Conservation (phyloP, 2,329 filamentous ascomycete genomes). For the Ceratocystis albifundus region DNA sequence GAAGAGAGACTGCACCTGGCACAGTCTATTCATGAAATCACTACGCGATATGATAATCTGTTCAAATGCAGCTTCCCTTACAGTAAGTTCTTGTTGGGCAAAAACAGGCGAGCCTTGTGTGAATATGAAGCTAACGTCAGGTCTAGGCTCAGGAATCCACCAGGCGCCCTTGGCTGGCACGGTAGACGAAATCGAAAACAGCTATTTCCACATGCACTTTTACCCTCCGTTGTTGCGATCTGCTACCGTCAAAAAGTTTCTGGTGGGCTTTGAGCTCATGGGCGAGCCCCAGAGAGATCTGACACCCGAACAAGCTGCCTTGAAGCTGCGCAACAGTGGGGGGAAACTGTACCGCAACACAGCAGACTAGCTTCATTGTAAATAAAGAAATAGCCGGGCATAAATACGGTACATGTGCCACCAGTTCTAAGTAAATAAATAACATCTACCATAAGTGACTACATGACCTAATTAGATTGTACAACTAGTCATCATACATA, state of each 20-base stretch:
- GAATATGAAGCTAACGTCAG: conserved; percentile 24
- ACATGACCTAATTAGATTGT: neutral
- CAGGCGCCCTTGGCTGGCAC: conserved; percentile 80
- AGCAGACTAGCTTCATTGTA: neutral
- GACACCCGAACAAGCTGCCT: conserved; percentile 88
- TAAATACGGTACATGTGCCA: no score
- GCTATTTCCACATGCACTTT: conserved; percentile 94
- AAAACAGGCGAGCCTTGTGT: neutral
- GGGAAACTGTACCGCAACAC: conserved; percentile 71
- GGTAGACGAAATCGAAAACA: conserved; percentile 71
- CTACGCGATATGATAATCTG: conserved; percentile 86
- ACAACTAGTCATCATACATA: conserved; percentile 1
- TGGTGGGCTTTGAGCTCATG: conserved; percentile 93
- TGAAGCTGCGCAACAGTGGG: conserved; percentile 60
- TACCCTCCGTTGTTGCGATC: conserved; percentile 88
- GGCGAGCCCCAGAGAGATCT: conserved; percentile 97
- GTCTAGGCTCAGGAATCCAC: conserved; percentile 73
- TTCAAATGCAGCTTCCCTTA: conserved; percentile 97
- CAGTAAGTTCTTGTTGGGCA: conserved; percentile 42
- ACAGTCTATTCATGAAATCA: conserved; percentile 76
- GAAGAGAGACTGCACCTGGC: conserved; percentile 64
- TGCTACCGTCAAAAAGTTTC: conserved; percentile 87
- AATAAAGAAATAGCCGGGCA: no score
- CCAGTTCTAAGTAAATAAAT: no score
- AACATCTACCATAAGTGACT: neutral